Base-by-base conservation (phyloP, 352 stramenopile genomes). In the Peronospora destructor region DNA sequence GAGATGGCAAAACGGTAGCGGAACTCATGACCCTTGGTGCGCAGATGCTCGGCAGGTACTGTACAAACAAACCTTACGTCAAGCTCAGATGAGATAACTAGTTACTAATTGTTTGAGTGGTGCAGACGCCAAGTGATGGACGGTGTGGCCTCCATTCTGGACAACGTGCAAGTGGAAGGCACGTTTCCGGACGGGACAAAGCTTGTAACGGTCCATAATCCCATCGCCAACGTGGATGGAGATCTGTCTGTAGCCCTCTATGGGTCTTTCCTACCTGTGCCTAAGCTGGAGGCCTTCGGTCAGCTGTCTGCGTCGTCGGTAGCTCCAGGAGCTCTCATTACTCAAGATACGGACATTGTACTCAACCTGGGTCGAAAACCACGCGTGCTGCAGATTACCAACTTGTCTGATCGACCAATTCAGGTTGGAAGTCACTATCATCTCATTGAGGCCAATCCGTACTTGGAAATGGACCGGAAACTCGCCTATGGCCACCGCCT, bases 151-250 rank as follows among this genome's bases (percentile, higher is more conserved):
- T 56, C 62, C 17, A 73, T 98, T 19, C 62, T 98, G 26, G 64
- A 90, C 41, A 85, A 98, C 59, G 91, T 98, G 21, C 94, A 98
- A 73, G 79, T 98, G 12, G 95, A 98, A 76, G 94, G 87, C 13
- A 98, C 94, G 17, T 98, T 98, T 76, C 91, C 88, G 0, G 95
- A 98, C 73, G 95, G 95, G 11, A 98, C 95, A 8, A 98, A 98
- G 68, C 81, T 98, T 36, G 76, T 98, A 44, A 98, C 95, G 23
- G 71, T 98, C 17, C 91, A 98, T 64, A 71, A 90, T 56, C 95
- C 95, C 13, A 97, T 98, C 65, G 47, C 68, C n/a, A 71, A 60
- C 23, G 39, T 87, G 28, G 75, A 97, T 54, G 94, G 94, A 11
- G 77, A 98, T 67, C 68, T 98, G 45, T 59, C 69, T 33, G 63